phyloP scores from a whole-genome alignment of 208 protist species.

The Phytomonas serpens region DNA sequence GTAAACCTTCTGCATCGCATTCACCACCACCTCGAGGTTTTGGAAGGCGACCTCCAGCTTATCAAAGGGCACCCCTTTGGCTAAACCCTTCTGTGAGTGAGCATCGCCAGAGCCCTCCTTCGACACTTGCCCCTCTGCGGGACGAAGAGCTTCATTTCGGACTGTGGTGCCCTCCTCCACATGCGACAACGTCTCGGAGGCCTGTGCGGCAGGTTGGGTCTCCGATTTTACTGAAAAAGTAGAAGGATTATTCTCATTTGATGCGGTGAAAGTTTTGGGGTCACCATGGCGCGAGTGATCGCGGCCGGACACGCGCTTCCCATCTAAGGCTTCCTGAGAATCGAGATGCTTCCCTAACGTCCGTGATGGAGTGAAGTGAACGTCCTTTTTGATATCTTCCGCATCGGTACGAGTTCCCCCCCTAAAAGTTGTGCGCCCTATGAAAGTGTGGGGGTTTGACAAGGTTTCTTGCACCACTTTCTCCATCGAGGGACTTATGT shows the following conservation, averaged over 20 bases:
- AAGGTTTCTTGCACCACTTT: neutral
- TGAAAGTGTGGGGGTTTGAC: neutral
- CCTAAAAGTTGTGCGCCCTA: neutral
- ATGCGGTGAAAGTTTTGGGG: neutral
- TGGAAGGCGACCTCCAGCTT: conserved; percentile 23
- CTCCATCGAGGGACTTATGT: neutral
- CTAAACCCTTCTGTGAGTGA: neutral
- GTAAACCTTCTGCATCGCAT: conserved; percentile 15
- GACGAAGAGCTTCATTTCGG: too few relatives aligned
- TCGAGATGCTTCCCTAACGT: neutral
- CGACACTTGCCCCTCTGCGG: neutral
- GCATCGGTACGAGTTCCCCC: neutral
- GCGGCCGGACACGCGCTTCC: neutral
- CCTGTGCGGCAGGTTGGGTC: neutral
- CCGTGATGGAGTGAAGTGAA: neutral
- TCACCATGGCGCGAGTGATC: neutral
- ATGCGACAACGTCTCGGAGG: too few relatives aligned
- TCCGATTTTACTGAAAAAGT: neutral
- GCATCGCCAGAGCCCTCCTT: neutral
- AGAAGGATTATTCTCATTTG: neutral
- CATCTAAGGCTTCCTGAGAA: neutral
- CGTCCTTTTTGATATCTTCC: neutral
- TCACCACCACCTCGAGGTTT: conserved; percentile 16
- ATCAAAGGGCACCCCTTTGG: conserved; percentile 15
- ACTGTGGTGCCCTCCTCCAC: too few relatives aligned